phyloP scores from a whole-genome alignment of 106 monocot genomes.

The Platanthera guangdongensis region DNA sequence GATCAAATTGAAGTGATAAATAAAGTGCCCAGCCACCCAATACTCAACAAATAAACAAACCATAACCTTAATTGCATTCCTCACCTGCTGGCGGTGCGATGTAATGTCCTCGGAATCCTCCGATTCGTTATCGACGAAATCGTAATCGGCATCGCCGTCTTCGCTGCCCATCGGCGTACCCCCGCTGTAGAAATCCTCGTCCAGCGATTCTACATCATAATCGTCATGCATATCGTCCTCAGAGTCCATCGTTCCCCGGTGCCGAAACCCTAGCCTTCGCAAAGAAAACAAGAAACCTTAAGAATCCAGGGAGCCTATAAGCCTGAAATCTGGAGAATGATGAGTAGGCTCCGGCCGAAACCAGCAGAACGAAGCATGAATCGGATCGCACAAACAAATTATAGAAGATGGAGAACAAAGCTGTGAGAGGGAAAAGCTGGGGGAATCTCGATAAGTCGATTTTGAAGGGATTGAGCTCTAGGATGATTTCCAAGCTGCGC shows the following conservation, averaged over 20 bases:
- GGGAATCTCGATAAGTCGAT: not conserved
- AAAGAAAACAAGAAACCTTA: not conserved
- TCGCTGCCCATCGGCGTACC: conserved; percentile 57
- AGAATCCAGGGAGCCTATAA: not conserved
- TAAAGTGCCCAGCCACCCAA: not conserved
- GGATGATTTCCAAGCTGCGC: not conserved
- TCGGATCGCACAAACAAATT: not conserved
- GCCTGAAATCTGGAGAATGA: not conserved
- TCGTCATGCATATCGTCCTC: conserved; percentile 85
- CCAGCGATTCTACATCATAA: conserved; percentile 55
- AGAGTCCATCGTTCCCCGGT: conserved; percentile 54
- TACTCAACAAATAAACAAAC: not conserved
- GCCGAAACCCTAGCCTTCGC: not conserved
- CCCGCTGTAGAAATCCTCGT: conserved; percentile 81
- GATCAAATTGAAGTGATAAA: not conserved
- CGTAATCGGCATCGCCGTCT: conserved; percentile 49
- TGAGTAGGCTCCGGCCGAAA: not conserved
- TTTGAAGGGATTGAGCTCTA: not conserved
- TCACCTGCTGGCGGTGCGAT: conserved; percentile 62
- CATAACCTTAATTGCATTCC: conserved; percentile 1
- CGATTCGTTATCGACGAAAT: conserved; percentile 44
- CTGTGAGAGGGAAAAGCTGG: not conserved
- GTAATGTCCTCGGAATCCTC: conserved; percentile 28
- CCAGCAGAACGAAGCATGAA: not conserved
- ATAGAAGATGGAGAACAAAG: not conserved